These are phyloP conservation scores for Kokia cookei DNA, from an alignment of 441 rosid species.

Conservation along the genomic window DNA sequence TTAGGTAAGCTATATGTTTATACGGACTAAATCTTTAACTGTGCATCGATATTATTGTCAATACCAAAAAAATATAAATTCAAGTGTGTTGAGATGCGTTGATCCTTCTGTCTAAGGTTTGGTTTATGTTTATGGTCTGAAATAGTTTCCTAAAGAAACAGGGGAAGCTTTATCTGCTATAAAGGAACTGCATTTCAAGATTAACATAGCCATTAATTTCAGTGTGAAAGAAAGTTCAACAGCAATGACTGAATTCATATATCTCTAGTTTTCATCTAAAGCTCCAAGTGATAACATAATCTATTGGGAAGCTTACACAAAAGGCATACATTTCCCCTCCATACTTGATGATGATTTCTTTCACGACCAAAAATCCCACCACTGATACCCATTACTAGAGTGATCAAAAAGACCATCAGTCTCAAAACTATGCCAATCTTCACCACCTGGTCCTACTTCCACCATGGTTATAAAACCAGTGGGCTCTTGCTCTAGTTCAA, in stretches of 20 bases:
- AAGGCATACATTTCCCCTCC: neutral
- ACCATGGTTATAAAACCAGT: conserved; percentile 41
- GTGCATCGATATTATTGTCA: accelerated
- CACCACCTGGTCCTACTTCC: conserved; percentile 51
- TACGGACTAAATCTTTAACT: too few relatives aligned
- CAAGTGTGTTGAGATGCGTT: accelerated
- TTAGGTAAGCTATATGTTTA: too few relatives aligned
- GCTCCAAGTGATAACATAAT: neutral
- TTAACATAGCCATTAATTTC: neutral
- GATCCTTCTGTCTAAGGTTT: accelerated
- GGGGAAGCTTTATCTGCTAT: too few relatives aligned
- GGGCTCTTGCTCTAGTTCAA: conserved; percentile 54
- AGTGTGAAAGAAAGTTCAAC: neutral
- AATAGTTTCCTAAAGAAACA: too few relatives aligned
- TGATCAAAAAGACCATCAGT: conserved; percentile 55
- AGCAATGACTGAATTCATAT: neutral
- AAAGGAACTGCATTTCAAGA: neutral
- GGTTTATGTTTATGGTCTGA: too few relatives aligned
- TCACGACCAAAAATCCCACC: conserved; percentile 93
- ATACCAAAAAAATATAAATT: accelerated
- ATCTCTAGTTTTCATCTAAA: neutral
- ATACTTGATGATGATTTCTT: neutral
- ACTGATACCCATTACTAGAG: conserved; percentile 41
- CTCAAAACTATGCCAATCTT: conserved; percentile 62
- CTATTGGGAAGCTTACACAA: neutral